Evolutionary conservation across 2,329 filamentous ascomycete species (phyloP).

Genomic region (Madurella mycetomatis): DNA sequence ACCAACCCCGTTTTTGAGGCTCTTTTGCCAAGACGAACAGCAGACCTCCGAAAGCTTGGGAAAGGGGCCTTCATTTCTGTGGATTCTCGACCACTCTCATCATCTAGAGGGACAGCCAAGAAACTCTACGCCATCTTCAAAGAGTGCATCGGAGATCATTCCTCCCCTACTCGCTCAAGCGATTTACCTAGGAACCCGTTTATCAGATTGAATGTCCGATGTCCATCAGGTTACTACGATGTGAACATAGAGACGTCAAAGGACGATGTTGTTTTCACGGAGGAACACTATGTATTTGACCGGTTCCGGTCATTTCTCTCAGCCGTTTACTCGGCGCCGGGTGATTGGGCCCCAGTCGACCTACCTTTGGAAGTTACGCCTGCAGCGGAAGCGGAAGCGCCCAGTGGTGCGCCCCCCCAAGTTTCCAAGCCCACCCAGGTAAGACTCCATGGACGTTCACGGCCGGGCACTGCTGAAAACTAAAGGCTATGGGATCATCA

Average conservation of each 20-base stretch:
- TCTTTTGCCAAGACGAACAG: constrained; percentile 51
- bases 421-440: not conserved
- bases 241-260: constrained; percentile 68
- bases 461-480: constrained; percentile 1
- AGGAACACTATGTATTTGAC: constrained; percentile 45
- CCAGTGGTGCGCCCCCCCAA: not conserved
- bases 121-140: constrained; percentile 54
- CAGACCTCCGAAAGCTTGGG: constrained; percentile 40
- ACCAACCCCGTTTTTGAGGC: constrained; percentile 48
- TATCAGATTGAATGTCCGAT: constrained; percentile 59
- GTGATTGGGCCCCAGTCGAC: not conserved
- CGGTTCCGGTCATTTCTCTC: constrained; percentile 44
- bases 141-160: constrained; percentile 38
- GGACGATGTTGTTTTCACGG: constrained; percentile 64
- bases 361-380: not conserved
- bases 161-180: not conserved
- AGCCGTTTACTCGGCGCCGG: constrained; percentile 33
- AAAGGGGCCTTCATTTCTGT: constrained; percentile 62
- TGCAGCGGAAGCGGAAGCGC: not conserved
- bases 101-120: constrained; percentile 52
- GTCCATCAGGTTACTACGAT: constrained; percentile 62
- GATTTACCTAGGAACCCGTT: constrained; percentile 49
- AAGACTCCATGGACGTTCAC: not conserved
- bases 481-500: not conserved
- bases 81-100: constrained; percentile 61